Conservation (phyloP, 1,139 yeast genomes). For the Debaryomycetaceae sp. region DNA sequence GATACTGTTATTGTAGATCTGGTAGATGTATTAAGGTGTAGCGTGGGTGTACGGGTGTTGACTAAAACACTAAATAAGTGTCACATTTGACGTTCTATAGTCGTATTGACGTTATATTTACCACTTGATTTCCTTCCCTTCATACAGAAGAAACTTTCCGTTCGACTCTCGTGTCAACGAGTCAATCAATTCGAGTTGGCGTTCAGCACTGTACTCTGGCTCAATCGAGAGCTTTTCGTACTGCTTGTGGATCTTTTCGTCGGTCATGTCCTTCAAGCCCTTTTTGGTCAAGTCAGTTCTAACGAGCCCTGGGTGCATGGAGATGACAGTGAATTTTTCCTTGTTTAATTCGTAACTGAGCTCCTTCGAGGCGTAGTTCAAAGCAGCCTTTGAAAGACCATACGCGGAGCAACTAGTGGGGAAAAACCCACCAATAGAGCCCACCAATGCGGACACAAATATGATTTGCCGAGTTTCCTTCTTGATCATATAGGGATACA, state of each 20-base stretch:
- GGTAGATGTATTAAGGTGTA: too few species aligned
- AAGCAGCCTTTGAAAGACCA: constrained; percentile 24
- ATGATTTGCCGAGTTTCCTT: constrained; percentile 19
- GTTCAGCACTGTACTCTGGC: constrained; percentile 11
- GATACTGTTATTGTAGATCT: too few species aligned
- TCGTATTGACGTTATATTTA: too few species aligned
- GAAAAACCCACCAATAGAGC: constrained; percentile 15
- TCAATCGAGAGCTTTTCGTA: constrained; percentile 5
- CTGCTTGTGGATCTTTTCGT: neutral
- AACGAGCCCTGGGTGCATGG: constrained; percentile 31
- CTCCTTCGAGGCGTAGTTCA: constrained; percentile 10
- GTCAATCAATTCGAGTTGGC: constrained; percentile 6
- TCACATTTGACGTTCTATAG: too few species aligned
- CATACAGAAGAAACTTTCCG: constrained; percentile 11
- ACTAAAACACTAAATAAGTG: too few species aligned
- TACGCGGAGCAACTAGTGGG: constrained; percentile 9
- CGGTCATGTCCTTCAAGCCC: constrained; percentile 2
- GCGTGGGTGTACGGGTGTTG: too few species aligned
- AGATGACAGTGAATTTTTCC: constrained; percentile 19
- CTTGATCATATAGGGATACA: constrained; percentile 18
- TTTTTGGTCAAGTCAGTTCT: constrained; percentile 18
- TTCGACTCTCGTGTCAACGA: constrained; percentile 5
- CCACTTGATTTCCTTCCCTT: constrained; percentile 10
- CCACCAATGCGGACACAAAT: constrained; percentile 22
- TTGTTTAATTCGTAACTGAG: constrained; percentile 10